Evolutionary conservation across 805 yeast genomes (phyloP), one percentile per base, ranked within the genome.

Genomic region (Barnettozyma salicaria): DNA sequence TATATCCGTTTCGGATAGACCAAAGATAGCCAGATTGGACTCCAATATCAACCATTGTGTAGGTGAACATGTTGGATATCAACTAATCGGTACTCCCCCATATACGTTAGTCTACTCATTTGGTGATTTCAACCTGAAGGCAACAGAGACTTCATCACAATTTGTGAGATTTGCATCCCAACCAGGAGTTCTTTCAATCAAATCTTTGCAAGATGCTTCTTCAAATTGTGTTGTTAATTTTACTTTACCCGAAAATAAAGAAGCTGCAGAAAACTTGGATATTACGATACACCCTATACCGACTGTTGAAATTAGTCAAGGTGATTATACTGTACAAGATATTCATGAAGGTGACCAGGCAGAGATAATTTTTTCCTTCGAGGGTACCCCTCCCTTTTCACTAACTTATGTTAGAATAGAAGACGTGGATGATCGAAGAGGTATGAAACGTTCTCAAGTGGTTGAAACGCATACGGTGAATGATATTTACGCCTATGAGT

Each of bases 281-380:
- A 58, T 70, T 11, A 50, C 47, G 1, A 61, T 78, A 16, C 82
- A 76, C 45, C 73, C 69, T n/a, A 64, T 74, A 25, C 85, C 85
- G 19, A 80, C 95, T 0, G 96, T 90, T 12, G 88, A 81, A 41
- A 78, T 90, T 12, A 74, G 80, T 18, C 84, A 80, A 50, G 95
- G 96, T n/a, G 80, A 76, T 39, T 64, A 74, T 13, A 63, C 79
- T 7, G 74, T 80, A 39, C 89, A 80, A 52, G 90, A 86, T 57
- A 84, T 92, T 29, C 95, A 88, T 52, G 95, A 87, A 55, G 98
- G 97, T 32, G 98, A 92, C 47, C 85, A 83, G 52, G 89, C 94
- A 1, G 96, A 88, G 55, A 77, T 92, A 32, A 72, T 72, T 2
- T 90, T 92, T 61, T 72, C 76, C 16, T 84, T 92, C 52, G 72